Evolutionary conservation across 805 yeast species (phyloP).

Genomic region (Pichia cabralensis): DNA sequence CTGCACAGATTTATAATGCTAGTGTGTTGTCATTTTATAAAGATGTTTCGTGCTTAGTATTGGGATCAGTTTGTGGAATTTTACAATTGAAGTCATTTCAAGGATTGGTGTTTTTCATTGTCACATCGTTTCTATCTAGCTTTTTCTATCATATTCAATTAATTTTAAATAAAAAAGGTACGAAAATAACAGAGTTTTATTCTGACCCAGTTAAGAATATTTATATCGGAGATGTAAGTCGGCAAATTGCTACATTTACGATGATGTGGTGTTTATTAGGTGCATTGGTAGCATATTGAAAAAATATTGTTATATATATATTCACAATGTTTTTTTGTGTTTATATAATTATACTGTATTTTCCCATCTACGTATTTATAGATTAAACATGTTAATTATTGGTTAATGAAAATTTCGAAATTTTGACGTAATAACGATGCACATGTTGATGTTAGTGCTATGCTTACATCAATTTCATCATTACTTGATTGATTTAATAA

Average conservation of each 20-base stretch:
- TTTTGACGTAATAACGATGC: slow-evolving; percentile 6
- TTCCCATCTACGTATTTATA: no score
- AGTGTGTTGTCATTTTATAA: slow-evolving; percentile 15
- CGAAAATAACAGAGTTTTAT: slow-evolving; percentile 23
- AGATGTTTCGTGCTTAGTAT: slow-evolving; percentile 38
- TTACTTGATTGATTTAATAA: no score
- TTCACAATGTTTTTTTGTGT: background rate
- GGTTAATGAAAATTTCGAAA: no score
- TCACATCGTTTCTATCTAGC: slow-evolving; percentile 27
- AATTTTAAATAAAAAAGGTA: slow-evolving; percentile 16
- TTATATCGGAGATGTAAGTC: slow-evolving; percentile 33
- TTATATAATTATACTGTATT: no score
- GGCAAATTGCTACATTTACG: slow-evolving; percentile 41
- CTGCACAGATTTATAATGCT: slow-evolving; percentile 11
- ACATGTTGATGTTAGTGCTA: slow-evolving; percentile 3
- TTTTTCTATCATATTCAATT: slow-evolving; percentile 17
- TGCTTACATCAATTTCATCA: slow-evolving; percentile 1
- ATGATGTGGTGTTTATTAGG: slow-evolving; percentile 51
- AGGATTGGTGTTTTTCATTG: slow-evolving; percentile 38
- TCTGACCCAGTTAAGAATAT: slow-evolving; percentile 31
- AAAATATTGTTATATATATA: no score
- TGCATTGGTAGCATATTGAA: slow-evolving; percentile 31
- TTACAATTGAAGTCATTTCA: slow-evolving; percentile 37
- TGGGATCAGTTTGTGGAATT: slow-evolving; percentile 48
- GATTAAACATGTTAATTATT: no score